Percentiles rank a stretch among this genome's conserved stretches.
Evolutionary conservation across 164 flowering plant species (phyloP).

Genomic region (Magnolia sinica): DNA sequence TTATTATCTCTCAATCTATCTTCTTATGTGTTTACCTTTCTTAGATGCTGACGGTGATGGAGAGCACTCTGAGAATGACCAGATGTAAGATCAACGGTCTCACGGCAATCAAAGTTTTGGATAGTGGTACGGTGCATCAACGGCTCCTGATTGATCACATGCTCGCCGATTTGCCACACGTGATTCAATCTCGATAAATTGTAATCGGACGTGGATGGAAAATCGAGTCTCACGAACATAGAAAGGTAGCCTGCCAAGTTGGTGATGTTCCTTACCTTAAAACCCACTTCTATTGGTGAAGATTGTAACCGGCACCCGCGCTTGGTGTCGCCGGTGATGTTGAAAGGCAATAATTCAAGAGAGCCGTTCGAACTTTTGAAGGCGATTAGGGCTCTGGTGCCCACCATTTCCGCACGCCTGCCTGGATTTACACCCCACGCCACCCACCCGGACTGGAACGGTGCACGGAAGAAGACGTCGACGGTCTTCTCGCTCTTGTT

Average conservation of each 20-base stretch:
- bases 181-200: constrained; percentile 25
- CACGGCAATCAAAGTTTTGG: constrained; percentile 36
- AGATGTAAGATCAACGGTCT: constrained; percentile 23
- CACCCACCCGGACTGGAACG: constrained; percentile 30
- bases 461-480: constrained; percentile 28
- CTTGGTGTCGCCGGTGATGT: constrained; percentile 33
- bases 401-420: constrained; percentile 32
- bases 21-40: constrained; percentile 20
- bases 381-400: constrained; percentile 50
- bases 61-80: background rate
- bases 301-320: constrained; percentile 27
- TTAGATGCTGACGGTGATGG: constrained; percentile 9
- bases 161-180: constrained; percentile 47
- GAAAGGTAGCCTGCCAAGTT: background rate
- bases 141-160: constrained; percentile 15
- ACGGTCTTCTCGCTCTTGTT: constrained; percentile 4
- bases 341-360: constrained; percentile 8
- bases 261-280: background rate
- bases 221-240: constrained; percentile 16
- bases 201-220: background rate
- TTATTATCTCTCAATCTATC: background rate
- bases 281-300: constrained; percentile 11
- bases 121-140: constrained; percentile 24
- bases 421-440: constrained; percentile 60
- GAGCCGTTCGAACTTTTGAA: constrained; percentile 21